Evolutionary conservation across 2,329 filamentous ascomycete genomes (phyloP), one percentile per base, ranked within the genome.

Genomic region (Byssothecium circinans): DNA sequence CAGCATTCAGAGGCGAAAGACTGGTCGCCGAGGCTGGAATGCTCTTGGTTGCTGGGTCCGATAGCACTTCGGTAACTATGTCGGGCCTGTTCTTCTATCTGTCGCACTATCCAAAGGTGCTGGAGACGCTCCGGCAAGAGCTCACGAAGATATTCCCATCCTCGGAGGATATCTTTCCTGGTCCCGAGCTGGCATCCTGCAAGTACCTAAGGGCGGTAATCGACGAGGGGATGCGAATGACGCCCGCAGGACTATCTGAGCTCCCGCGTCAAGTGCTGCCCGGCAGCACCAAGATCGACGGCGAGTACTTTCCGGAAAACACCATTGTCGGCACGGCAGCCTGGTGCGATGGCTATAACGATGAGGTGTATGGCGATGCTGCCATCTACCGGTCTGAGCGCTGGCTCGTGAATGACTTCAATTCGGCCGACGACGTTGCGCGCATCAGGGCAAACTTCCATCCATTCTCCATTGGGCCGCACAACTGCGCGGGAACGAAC

Each of bases 1-100:
- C 41, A 19, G 60, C 68, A 27, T 61, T 70, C 57, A 49, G 60
- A 33, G 41, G 54, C 44, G 56, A 62, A 29, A 72, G 75, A 36
- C 51, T 77, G 11, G 70, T 67, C 54, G 47, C 49, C 4, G 56
- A 59, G 33, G 41, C 54, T 18, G 47, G 37, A 18, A 37, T 59
- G 4, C 45, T 59, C 8, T 47, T 54, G 8, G 43, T 55, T 37
- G 55, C 55, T 7, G 55, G 57, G 8, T 42, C 50, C n/a, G 53
- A 58, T 42, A 60, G 48, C 4, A 51, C 53, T 8, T 29, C 50
- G 4, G 46, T 32, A 10, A 49, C 17, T 3, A 25, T 33, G 4
- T 22, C 7, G 25, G 35, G 2, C 14, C 37, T 54, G 6, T 49
- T 60, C 32, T 56, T 58, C 37, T 60, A 50, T 36, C 33, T 58